These are phyloP conservation scores for Fagus crenata DNA, from an alignment of 306 rosid species.

Conservation along the genomic window DNA sequence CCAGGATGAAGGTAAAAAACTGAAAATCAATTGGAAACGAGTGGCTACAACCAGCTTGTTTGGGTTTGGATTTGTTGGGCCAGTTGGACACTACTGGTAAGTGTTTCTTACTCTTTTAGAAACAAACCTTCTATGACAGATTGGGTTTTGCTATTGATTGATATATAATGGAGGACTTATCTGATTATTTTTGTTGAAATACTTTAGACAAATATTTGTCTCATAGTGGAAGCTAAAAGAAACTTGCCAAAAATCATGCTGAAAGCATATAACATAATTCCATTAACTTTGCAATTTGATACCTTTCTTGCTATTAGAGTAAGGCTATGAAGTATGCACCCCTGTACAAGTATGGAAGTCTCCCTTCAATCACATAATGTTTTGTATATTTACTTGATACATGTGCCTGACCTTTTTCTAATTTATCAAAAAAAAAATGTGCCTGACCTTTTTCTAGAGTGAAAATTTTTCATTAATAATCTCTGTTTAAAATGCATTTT, in stretches of 20 bases:
- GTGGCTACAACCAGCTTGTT: constrained; percentile 57
- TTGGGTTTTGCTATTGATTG: background rate
- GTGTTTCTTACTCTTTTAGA: background rate
- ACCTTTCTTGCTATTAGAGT: background rate
- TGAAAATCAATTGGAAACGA: constrained; percentile 59
- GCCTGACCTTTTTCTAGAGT: background rate
- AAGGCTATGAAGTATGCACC: background rate
- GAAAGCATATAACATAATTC: background rate
- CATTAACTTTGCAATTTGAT: background rate
- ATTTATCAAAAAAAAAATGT: no score
- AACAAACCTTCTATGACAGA: background rate
- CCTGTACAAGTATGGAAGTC: background rate
- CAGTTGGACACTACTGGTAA: constrained; percentile 70
- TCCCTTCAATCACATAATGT: background rate
- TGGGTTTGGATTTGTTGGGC: constrained; percentile 62
- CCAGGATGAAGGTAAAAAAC: constrained; percentile 42
- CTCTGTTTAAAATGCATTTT: background rate
- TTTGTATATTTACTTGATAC: background rate
- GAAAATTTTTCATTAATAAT: background rate
- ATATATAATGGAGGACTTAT: background rate
- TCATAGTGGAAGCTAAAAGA: background rate
- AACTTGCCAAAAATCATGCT: background rate
- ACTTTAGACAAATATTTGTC: background rate
- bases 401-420: background rate
- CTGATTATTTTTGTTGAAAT: background rate